Evolutionary conservation across 1,284 basidiomycete species (phyloP).

Genomic region (Ceratobasidium sp.): DNA sequence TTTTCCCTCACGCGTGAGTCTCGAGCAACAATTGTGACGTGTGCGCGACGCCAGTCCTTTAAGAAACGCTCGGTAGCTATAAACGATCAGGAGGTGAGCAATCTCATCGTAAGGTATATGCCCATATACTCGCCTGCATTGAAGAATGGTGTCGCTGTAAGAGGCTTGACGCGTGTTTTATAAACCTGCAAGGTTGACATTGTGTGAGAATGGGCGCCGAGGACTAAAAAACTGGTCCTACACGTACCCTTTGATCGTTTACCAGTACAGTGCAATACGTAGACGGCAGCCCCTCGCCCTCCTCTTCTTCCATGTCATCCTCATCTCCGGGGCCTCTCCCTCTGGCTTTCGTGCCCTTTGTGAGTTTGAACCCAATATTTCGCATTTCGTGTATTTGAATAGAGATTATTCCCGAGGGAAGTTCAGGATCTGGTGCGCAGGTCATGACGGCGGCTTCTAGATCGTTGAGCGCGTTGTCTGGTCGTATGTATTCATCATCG

Average conservation of each 20-base stretch:
- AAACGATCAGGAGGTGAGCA: background rate
- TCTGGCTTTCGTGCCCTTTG: conserved; percentile 5
- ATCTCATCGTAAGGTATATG: background rate
- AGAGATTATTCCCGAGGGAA: conserved; percentile 31
- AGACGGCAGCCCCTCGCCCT: conserved; percentile 37
- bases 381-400: conserved; percentile 36
- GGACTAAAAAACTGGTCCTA: background rate
- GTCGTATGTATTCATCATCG: conserved; percentile 17
- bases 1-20: conserved; percentile 41
- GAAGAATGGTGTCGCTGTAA: conserved; percentile 39
- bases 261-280: conserved; percentile 37
- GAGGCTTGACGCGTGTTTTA: conserved; percentile 39
- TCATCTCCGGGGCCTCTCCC: conserved; percentile 8
- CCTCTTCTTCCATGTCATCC: conserved; percentile 33
- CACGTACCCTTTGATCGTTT: conserved; percentile 34
- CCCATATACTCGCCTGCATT: conserved; percentile 34
- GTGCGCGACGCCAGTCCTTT: conserved; percentile 37
- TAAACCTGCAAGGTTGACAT: conserved; percentile 17
- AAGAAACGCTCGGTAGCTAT: conserved; percentile 37
- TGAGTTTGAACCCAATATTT: conserved; percentile 32
- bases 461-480: conserved; percentile 34
- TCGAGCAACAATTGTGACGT: conserved; percentile 38
- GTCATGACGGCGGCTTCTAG: conserved; percentile 40
- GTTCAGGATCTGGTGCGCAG: conserved; percentile 36
- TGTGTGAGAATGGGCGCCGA: background rate